Conservation (phyloP, 2,329 filamentous ascomycete genomes). For the Colletotrichum cordylinicola region DNA sequence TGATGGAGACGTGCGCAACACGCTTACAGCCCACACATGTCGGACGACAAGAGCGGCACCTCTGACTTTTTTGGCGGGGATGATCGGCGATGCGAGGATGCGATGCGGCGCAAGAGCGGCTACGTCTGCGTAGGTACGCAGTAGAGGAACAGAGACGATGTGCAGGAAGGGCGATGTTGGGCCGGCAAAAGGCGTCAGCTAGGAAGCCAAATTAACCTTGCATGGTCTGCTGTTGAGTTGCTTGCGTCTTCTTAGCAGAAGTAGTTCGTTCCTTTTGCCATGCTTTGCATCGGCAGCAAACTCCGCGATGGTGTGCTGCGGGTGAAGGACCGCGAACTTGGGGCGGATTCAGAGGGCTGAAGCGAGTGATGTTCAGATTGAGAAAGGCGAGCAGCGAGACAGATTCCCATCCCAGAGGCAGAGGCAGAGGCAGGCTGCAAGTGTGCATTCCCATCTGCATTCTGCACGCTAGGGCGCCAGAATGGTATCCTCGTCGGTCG, state of each 20-base stretch:
- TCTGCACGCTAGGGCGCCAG: not conserved
- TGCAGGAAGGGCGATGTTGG: not conserved
- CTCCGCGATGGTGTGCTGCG: not conserved
- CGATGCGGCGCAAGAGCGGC: not conserved
- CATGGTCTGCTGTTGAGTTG: not conserved
- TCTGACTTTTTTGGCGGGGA: not conserved
- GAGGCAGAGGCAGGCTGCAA: not conserved
- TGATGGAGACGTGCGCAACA: not conserved
- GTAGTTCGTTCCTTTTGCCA: not conserved
- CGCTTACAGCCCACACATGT: not conserved
- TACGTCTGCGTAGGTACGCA: not conserved
- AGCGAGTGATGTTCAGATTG: conserved; percentile 18
- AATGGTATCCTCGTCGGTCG: not conserved
- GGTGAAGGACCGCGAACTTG: not conserved
- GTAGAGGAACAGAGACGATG: not conserved
- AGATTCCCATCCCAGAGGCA: not conserved
- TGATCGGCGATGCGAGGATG: not conserved
- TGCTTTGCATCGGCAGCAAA: not conserved
- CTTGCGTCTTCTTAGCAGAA: not conserved
- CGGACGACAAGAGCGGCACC: not conserved
- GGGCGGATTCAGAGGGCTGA: conserved; percentile 6
- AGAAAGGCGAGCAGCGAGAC: not conserved
- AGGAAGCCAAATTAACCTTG: conserved; percentile 10
- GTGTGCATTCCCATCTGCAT: not conserved
- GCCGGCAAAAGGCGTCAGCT: not conserved